phyloP scores from a whole-genome alignment of 169 alveolate genomes.

The Perkinsus olseni region DNA sequence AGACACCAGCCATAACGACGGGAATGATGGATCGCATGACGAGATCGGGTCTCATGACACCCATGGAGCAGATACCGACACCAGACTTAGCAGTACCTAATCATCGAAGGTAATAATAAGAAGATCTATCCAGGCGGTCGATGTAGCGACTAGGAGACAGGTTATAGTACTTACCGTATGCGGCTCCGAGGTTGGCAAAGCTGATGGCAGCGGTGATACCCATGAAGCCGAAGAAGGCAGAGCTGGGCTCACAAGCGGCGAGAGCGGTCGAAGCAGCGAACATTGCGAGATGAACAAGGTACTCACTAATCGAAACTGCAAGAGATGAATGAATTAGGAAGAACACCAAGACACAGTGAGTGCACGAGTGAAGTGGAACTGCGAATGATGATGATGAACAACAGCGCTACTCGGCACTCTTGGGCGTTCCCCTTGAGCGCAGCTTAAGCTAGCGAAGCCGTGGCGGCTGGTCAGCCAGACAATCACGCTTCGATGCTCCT shows the following conservation, averaged over 20 bases:
- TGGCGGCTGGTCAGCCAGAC: background rate
- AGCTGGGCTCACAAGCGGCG: conserved; percentile 75
- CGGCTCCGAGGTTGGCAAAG: conserved; percentile 97
- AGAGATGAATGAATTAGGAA: too few relatives aligned
- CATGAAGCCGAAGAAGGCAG: conserved; percentile 94
- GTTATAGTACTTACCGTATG: conserved; percentile 74
- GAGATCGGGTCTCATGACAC: conserved; percentile 98
- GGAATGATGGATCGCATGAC: conserved; percentile 98
- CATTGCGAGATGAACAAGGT: background rate
- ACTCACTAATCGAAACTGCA: background rate
- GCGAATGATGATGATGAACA: background rate
- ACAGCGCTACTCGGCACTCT: background rate
- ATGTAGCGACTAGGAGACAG: background rate
- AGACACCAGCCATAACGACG: conserved; percentile 99
- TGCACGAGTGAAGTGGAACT: background rate
- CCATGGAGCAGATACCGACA: conserved; percentile 98
- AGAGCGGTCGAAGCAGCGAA: conserved; percentile 1
- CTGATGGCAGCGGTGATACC: conserved; percentile 96
- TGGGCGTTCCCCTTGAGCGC: background rate
- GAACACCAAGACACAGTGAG: background rate
- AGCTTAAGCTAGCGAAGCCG: background rate
- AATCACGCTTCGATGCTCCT: background rate
- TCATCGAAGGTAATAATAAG: background rate
- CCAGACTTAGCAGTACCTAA: conserved; percentile 93
- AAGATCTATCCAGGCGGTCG: background rate